Percentiles rank a stretch among this genome's conserved stretches.
phyloP scores from a whole-genome alignment of 2,329 filamentous ascomycete species.

The Sporothrix phasma region DNA sequence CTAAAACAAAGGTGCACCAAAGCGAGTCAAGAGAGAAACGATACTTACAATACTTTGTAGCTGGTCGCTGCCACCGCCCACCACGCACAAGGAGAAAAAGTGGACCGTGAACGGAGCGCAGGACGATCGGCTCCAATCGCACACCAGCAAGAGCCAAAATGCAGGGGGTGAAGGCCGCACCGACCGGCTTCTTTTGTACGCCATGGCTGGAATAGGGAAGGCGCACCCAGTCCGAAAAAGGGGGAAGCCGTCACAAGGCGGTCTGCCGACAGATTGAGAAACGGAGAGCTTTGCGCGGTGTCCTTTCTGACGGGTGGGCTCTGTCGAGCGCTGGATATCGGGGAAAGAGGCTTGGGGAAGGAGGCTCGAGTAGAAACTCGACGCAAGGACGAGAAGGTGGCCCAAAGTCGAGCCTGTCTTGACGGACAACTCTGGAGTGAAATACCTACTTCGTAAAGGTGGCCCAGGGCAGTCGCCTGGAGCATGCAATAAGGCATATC shows the following conservation, averaged over 20 bases:
- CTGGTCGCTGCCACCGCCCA: neutral
- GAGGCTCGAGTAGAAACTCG: neutral
- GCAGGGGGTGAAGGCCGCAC: conserved; percentile 17
- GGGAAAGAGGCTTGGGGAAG: neutral
- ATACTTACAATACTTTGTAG: neutral
- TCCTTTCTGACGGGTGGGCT: conserved; percentile 1
- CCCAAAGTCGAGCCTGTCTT: neutral
- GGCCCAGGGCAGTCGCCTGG: neutral
- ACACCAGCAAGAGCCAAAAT: conserved; percentile 13
- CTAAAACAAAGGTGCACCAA: neutral
- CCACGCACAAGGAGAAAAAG: neutral
- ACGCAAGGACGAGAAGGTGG: neutral
- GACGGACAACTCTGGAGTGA: neutral
- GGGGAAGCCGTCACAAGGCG: conserved; percentile 5
- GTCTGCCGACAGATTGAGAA: neutral
- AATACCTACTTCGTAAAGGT: neutral
- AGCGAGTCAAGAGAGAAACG: neutral
- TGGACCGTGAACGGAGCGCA: conserved; percentile 17
- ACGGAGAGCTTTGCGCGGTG: neutral
- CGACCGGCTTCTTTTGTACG: conserved; percentile 12
- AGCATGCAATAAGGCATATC: neutral
- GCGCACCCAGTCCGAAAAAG: conserved; percentile 13
- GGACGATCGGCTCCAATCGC: neutral
- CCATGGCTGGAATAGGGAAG: conserved; percentile 18
- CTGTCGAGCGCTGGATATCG: neutral